phyloP scores from a whole-genome alignment of 2,329 filamentous ascomycete species.

The Thermomyces lanuginosus region DNA sequence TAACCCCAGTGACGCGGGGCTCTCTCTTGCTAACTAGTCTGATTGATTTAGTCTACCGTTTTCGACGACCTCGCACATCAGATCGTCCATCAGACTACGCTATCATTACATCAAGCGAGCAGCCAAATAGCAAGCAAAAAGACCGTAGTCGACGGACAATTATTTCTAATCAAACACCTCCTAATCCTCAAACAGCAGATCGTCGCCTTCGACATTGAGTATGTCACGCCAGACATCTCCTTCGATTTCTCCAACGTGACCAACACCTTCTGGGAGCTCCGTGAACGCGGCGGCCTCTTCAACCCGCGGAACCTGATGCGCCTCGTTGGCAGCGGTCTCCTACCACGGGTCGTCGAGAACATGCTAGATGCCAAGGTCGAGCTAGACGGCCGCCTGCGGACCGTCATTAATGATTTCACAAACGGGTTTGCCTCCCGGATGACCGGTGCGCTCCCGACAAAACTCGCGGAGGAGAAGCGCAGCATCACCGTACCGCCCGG shows the following conservation, averaged over 20 bases:
- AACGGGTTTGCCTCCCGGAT: conserved; percentile 40
- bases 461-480: conserved; percentile 22
- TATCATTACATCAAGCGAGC: conserved; percentile 64
- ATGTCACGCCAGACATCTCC: conserved; percentile 46
- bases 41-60: conserved; percentile 38
- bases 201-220: conserved; percentile 85
- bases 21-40: not conserved
- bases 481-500: conserved; percentile 23
- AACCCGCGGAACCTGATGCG: conserved; percentile 47
- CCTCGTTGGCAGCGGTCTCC: conserved; percentile 39
- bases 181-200: conserved; percentile 92
- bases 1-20: not conserved
- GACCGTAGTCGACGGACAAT: conserved; percentile 53
- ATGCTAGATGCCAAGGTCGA: conserved; percentile 57
- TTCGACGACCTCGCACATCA: conserved; percentile 59
- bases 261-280: conserved; percentile 51
- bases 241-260: conserved; percentile 52
- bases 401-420: conserved; percentile 52
- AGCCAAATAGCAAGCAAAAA: conserved; percentile 49
- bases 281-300: conserved; percentile 48
- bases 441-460: conserved; percentile 31
- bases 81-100: conserved; percentile 80
- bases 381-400: conserved; percentile 45
- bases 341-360: conserved; percentile 52
- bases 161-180: conserved; percentile 90